phyloP scores from a whole-genome alignment of 306 rosid genomes.

The Prunus campanulata region DNA sequence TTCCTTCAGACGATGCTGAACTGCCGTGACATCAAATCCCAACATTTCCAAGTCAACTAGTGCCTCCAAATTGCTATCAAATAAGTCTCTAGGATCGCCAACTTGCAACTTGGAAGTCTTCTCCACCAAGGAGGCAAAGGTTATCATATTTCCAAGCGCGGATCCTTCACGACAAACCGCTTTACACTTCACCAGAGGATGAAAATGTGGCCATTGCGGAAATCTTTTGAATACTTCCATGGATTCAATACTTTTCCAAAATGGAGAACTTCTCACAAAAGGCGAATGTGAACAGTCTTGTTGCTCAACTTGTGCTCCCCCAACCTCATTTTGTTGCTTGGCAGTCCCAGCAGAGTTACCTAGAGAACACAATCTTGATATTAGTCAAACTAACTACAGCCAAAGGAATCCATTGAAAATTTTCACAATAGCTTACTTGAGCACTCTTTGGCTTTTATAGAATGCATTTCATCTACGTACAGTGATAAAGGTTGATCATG shows the following conservation, averaged over 20 bases:
- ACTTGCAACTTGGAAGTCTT: constrained; percentile 1
- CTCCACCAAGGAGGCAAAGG: constrained; percentile 20
- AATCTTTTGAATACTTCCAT: constrained; percentile 18
- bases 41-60: not conserved
- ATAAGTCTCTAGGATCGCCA: not conserved
- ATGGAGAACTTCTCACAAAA: not conserved
- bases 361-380: not conserved
- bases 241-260: constrained; percentile 17
- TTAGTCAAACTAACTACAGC: constrained; percentile 1
- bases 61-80: not conserved
- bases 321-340: constrained; percentile 1
- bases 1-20: not conserved
- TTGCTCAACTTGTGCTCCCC: not conserved
- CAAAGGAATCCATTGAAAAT: not conserved
- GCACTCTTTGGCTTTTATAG: not conserved
- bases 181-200: not conserved
- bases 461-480: not conserved
- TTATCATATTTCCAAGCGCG: constrained; percentile 16
- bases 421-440: constrained; percentile 6
- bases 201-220: constrained; percentile 21
- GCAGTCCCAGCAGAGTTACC: constrained; percentile 2
- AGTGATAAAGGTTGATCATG: not conserved
- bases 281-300: not conserved
- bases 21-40: constrained; percentile 23
- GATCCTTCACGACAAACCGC: constrained; percentile 11